Evolutionary conservation across 805 yeast genomes (phyloP).

Genomic region (Cyberlindnera euphorbiae): DNA sequence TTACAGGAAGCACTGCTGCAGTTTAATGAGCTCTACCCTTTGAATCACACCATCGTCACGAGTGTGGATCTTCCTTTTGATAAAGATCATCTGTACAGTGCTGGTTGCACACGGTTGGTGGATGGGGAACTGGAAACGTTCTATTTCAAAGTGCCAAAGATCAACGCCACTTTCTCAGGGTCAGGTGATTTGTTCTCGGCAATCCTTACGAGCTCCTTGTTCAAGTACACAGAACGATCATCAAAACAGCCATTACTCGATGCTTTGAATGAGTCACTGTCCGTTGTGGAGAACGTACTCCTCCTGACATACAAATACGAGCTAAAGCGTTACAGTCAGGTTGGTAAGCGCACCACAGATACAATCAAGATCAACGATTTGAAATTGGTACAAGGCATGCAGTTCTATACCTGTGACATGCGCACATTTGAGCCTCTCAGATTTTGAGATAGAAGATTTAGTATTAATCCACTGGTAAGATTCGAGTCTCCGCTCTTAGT

Average conservation of each 20-base stretch:
- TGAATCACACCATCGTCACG: conserved; percentile 53
- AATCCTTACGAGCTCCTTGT: conserved; percentile 47
- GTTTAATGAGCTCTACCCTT: conserved; percentile 41
- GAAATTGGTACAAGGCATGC: conserved; percentile 39
- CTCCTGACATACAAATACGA: conserved; percentile 32
- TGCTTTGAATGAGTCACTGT: conserved; percentile 37
- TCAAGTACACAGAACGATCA: conserved; percentile 22
- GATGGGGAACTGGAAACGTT: conserved; percentile 10
- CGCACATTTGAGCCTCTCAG: background rate
- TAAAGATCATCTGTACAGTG: conserved; percentile 36
- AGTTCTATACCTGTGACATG: conserved; percentile 22
- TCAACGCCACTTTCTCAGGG: conserved; percentile 63
- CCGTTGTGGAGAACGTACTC: conserved; percentile 38
- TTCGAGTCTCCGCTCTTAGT: background rate
- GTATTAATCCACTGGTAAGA: background rate
- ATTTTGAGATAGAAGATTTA: background rate
- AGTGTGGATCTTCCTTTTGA: conserved; percentile 38
- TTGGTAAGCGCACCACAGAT: conserved; percentile 19
- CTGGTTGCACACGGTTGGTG: conserved; percentile 20
- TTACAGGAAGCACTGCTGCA: conserved; percentile 34
- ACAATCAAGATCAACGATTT: conserved; percentile 35
- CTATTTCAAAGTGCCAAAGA: conserved; percentile 39
- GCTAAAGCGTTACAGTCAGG: conserved; percentile 6
- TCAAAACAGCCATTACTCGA: conserved; percentile 20
- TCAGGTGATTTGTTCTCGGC: conserved; percentile 73